These are phyloP conservation scores for Trichosporon inkin DNA, from an alignment of 1,284 basidiomycete genomes.

Conservation along the genomic window DNA sequence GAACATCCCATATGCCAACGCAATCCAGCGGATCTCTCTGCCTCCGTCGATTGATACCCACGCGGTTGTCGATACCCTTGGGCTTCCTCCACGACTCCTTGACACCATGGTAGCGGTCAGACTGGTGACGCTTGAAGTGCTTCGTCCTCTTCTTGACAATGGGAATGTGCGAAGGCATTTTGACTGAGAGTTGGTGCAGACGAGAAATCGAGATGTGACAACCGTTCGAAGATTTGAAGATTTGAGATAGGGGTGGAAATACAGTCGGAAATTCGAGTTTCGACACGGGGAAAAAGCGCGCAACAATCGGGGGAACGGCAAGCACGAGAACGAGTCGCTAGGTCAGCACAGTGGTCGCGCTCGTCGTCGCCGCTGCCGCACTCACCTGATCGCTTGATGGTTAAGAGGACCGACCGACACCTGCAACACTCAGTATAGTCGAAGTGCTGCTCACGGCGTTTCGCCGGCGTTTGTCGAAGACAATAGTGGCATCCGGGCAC, in stretches of 20 bases:
- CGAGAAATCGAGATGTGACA: background rate
- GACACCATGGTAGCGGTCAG: constrained; percentile 89
- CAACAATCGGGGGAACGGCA: background rate
- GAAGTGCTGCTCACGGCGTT: background rate
- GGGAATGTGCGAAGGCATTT: constrained; percentile 77
- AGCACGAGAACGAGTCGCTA: background rate
- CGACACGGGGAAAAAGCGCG: background rate
- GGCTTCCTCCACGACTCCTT: constrained; percentile 98
- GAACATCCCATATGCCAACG: background rate
- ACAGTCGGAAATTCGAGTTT: constrained; percentile 1
- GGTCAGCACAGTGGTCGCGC: constrained; percentile 16
- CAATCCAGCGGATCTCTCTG: constrained; percentile 1
- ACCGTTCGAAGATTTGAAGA: constrained; percentile 3
- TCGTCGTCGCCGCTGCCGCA: constrained; percentile 6
- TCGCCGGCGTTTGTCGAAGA: background rate
- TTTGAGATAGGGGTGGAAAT: background rate
- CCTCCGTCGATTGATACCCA: constrained; percentile 29
- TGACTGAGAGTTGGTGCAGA: constrained; percentile 31
- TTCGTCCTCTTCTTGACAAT: constrained; percentile 97
- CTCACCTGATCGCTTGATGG: constrained; percentile 9
- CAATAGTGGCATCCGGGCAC: background rate
- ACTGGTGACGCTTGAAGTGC: constrained; percentile 96
- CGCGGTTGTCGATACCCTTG: constrained; percentile 91
- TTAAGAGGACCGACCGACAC: constrained; percentile 5
- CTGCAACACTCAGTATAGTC: background rate